Conservation (phyloP, 306 rosid genomes). For the Fagus crenata region DNA sequence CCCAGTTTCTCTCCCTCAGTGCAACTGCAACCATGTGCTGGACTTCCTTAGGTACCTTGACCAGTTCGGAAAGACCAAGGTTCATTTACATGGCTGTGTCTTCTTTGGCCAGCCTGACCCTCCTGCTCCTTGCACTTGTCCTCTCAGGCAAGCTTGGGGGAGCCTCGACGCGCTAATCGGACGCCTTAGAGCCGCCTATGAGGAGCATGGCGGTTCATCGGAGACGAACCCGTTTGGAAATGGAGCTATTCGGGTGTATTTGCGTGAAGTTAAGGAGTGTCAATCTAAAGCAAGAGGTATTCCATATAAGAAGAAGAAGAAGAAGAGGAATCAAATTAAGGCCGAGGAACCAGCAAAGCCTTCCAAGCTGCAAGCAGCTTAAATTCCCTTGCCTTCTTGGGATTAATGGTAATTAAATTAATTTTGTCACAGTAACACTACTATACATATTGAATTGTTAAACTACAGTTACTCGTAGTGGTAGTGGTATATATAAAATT, state of each 20-base stretch:
- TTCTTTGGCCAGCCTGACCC: slow-evolving; percentile 95
- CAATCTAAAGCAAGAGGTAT: slow-evolving; percentile 89
- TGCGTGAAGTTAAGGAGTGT: slow-evolving; percentile 84
- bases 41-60: slow-evolving; percentile 88
- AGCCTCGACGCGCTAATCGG: slow-evolving; percentile 92
- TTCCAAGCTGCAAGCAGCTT: slow-evolving; percentile 49
- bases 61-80: slow-evolving; percentile 93
- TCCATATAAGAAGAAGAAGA: slow-evolving; percentile 83
- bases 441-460: not conserved
- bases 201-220: slow-evolving; percentile 78
- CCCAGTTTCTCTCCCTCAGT: slow-evolving; percentile 59
- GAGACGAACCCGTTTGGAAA: slow-evolving; percentile 81
- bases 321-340: slow-evolving; percentile 58
- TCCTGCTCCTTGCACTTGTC: slow-evolving; percentile 86
- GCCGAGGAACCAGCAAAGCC: slow-evolving; percentile 47
- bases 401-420: slow-evolving; percentile 41
- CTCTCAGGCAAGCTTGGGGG: slow-evolving; percentile 91
- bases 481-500: not conserved
- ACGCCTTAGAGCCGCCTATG: slow-evolving; percentile 80
- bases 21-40: slow-evolving; percentile 78
- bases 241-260: slow-evolving; percentile 71
- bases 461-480: not conserved
- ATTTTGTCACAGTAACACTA: slow-evolving; percentile 14
- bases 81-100: slow-evolving; percentile 74
- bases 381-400: slow-evolving; percentile 33